Conservation (phyloP, 495 filamentous ascomycete genomes). For the Hypoxylon fuscum region DNA sequence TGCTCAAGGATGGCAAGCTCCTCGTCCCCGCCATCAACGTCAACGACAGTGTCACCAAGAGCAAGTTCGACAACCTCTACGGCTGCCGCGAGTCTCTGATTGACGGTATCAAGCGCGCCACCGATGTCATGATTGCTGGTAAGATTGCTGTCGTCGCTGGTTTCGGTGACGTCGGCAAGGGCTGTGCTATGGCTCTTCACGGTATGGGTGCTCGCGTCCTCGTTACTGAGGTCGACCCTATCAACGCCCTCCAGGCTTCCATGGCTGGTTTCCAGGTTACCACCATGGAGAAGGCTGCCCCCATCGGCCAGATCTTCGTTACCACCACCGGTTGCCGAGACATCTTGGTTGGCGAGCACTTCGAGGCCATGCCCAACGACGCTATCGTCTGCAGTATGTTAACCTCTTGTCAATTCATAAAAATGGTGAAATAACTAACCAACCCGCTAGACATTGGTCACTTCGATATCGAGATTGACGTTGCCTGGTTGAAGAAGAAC, state of each 20-base stretch:
- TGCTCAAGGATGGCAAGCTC: conserved; percentile 92
- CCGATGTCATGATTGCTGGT: conserved; percentile 99
- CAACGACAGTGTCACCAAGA: conserved; percentile 99
- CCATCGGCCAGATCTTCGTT: conserved; percentile 95
- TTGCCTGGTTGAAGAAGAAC: conserved; percentile 99
- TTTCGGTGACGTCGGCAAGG: conserved; percentile 99
- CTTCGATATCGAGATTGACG: conserved; percentile 99
- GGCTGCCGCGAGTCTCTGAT: conserved; percentile 98
- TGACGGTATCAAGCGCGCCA: conserved; percentile 99
- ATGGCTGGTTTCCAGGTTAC: conserved; percentile 96
- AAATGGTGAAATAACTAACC: conserved; percentile 19
- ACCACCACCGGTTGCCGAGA: conserved; percentile 99
- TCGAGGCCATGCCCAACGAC: conserved; percentile 97
- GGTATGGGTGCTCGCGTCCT: conserved; percentile 97
- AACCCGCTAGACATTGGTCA: conserved; percentile 85
- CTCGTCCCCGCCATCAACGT: conserved; percentile 98
- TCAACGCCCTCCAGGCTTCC: conserved; percentile 99
- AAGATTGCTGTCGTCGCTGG: conserved; percentile 98
- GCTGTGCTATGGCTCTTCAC: conserved; percentile 93
- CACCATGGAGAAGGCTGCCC: conserved; percentile 95
- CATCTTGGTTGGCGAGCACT: conserved; percentile 91
- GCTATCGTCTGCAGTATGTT: conserved; percentile 96
- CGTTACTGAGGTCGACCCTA: conserved; percentile 97
- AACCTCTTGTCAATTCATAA: neutral
- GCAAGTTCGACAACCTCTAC: conserved; percentile 99